Base-by-base conservation (phyloP, 805 yeast genomes). In the Hanseniaspora clermontiae region DNA sequence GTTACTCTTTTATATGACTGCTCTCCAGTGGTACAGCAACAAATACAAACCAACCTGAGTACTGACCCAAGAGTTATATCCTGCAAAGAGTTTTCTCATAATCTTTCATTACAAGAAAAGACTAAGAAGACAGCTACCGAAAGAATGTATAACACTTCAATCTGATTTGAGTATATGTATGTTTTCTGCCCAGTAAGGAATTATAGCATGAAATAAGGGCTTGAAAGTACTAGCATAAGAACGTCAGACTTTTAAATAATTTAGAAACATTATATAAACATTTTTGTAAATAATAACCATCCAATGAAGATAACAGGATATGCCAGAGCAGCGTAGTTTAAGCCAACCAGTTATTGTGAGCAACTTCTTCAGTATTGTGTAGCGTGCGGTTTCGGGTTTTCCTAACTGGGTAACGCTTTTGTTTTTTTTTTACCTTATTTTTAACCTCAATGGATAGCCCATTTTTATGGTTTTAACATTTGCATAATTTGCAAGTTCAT, bases 1-100 rank as follows among this genome's bases (percentile, higher is more conserved):
- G 91, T 93, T 64, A 70, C 85, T 58, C 80, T 91, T 82, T 74
- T 86, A 20, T 93, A 91, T 67, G 97, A 93, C 67, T 77, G 89
- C 1, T 83, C 93, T 47, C 77, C 91, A 15, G 81, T 84, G 39
- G 97, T 87, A 9, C 97, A 91, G 69, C 78, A 83, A 51, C 95
- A 89, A 71, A 80, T 93, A 58, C 71, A 82, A 60, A 78, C 95
- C 71, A 81, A 93, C 4, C 71, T 91, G 61, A 81, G 83, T 64
- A 79, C 81, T 59, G 98, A 91, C 68, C 97, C 97, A 32, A 83
- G 97, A 72, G 84, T 93, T 60, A 7, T 51, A 27, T 40, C 55
- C 10, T 46, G 38, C 12, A 43, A 46, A 15, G 48, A 31, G 11
- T 46, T 54, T 19, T 36, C 38, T 15, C 43, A 47, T 17, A 54